These are phyloP conservation scores for Nephelium lappaceum DNA, from an alignment of 345 rosid genomes.

Conservation along the genomic window DNA sequence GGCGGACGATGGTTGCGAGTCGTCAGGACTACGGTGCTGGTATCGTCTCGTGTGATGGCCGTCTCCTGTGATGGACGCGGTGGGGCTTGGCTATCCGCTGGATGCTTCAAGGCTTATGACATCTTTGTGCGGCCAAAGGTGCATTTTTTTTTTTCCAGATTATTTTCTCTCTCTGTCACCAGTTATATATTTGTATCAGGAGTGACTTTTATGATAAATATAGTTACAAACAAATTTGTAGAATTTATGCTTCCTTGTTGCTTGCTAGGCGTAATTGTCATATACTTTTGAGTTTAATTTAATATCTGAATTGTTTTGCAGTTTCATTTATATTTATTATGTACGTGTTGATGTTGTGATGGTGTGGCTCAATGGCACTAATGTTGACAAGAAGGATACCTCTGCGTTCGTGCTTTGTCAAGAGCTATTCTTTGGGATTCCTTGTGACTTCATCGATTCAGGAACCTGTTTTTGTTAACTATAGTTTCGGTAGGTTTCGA, in stretches of 20 bases:
- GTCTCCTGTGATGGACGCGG: conserved; percentile 53
- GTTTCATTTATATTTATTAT: neutral
- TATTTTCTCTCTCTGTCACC: no score
- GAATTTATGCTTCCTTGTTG: no score
- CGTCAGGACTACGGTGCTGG: neutral
- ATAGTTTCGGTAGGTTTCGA: neutral
- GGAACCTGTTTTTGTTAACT: neutral
- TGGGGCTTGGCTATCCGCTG: conserved; percentile 53
- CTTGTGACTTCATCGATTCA: neutral
- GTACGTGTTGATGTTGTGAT: neutral
- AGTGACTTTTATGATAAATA: no score
- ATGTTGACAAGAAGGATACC: conserved; percentile 10
- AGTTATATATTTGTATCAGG: no score
- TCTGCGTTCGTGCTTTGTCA: neutral
- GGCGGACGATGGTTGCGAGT: neutral
- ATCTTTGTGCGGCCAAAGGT: no score
- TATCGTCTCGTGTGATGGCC: conserved; percentile 7
- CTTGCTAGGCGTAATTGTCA: no score
- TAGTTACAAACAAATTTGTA: no score
- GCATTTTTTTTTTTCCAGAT: no score
- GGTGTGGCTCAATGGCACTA: conserved; percentile 7
- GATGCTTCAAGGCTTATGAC: conserved; percentile 54
- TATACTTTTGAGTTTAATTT: neutral
- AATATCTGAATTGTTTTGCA: neutral
- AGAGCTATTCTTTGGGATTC: neutral